Percentiles rank a stretch among this genome's conserved stretches.
Evolutionary conservation across 495 filamentous ascomycete species (phyloP).

Genomic region (Penicillium soppii): DNA sequence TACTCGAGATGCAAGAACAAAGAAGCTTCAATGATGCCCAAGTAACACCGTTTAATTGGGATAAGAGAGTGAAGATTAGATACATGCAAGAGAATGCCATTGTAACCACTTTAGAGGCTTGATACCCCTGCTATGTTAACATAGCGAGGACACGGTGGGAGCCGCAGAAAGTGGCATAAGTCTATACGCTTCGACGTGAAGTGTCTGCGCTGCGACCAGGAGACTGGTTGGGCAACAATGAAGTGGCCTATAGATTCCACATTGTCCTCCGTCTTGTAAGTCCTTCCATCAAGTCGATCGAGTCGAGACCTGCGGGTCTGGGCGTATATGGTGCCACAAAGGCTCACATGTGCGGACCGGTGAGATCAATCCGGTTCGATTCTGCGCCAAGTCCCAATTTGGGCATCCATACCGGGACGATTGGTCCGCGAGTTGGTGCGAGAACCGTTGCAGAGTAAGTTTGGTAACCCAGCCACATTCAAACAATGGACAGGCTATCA

Average conservation of each 20-base stretch:
- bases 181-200: background rate
- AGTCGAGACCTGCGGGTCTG: background rate
- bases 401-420: constrained; percentile 3
- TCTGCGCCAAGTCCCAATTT: background rate
- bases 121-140: background rate
- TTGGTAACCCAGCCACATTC: background rate
- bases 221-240: background rate
- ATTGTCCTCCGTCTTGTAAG: background rate
- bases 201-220: background rate
- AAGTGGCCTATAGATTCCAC: background rate
- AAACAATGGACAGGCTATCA: background rate
- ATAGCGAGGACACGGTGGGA: background rate
- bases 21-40: background rate
- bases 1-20: background rate
- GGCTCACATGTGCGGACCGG: constrained; percentile 1
- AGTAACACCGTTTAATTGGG: constrained; percentile 1
- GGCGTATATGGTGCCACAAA: background rate
- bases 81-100: constrained; percentile 4
- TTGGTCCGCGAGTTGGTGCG: constrained; percentile 4
- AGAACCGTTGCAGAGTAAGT: background rate
- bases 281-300: background rate
- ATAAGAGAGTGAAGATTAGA: constrained; percentile 6
- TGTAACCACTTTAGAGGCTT: background rate
- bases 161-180: background rate
- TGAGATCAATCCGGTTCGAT: background rate